phyloP scores from a whole-genome alignment of 2,329 filamentous ascomycete species.

The Tolypocladium inflatum region DNA sequence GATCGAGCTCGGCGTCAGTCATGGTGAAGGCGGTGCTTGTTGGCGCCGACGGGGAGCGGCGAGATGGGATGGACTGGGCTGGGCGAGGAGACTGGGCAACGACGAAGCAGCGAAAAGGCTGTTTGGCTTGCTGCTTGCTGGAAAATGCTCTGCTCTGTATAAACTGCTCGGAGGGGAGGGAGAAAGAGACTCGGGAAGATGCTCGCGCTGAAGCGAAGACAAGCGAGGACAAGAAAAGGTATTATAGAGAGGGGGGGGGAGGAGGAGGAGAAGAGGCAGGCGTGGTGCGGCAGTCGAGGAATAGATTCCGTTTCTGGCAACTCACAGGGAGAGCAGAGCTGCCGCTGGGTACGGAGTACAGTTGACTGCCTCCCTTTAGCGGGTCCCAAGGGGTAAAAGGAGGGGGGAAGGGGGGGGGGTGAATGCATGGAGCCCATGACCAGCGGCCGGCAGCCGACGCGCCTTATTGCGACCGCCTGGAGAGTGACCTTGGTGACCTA shows the following conservation, averaged over 20 bases:
- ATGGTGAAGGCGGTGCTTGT: slow-evolving; percentile 14
- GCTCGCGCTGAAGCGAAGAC: background rate
- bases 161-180: background rate
- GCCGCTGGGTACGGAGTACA: no score
- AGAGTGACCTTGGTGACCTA: no score
- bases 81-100: background rate
- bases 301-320: background rate
- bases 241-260: background rate
- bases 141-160: background rate
- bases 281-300: background rate
- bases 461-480: background rate
- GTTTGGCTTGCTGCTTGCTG: background rate
- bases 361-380: background rate
- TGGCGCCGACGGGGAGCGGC: slow-evolving; percentile 1
- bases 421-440: background rate
- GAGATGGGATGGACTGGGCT: background rate
- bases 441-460: background rate
- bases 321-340: background rate
- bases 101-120: background rate
- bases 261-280: background rate
- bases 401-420: background rate
- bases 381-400: background rate
- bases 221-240: background rate
- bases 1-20: slow-evolving; percentile 62
- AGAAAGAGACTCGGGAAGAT: background rate